Evolutionary conservation across 2,329 filamentous ascomycete species (phyloP).

Genomic region (Daldinia sp.): DNA sequence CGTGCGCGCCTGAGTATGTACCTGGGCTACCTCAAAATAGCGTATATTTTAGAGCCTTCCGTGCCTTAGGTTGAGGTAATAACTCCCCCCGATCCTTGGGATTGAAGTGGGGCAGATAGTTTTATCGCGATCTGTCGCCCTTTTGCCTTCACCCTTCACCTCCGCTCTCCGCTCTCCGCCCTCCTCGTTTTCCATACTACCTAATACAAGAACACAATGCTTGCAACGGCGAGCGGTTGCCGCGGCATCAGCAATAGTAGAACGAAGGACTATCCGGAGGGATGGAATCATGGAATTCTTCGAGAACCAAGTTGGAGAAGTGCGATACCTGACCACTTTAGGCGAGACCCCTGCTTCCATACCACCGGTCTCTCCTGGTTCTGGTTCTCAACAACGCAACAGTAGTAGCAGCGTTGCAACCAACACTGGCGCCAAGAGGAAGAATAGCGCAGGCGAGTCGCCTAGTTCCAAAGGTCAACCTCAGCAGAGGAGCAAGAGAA

Average conservation of each 20-base stretch:
- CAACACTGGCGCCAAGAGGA: conserved; percentile 40
- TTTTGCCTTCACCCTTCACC: background rate
- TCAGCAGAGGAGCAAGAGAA: conserved; percentile 65
- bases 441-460: conserved; percentile 40
- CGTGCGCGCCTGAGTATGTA: too few relatives aligned
- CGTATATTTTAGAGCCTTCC: too few relatives aligned
- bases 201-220: conserved; percentile 25
- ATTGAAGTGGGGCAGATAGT: conserved; percentile 26
- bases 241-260: conserved; percentile 6
- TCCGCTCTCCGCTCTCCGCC: conserved; percentile 5
- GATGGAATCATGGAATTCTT: conserved; percentile 46
- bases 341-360: conserved; percentile 35
- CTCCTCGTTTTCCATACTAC: conserved; percentile 2
- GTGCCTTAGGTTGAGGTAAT: too few relatives aligned
- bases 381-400: conserved; percentile 30
- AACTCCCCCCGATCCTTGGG: conserved; percentile 21
- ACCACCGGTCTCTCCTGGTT: conserved; percentile 33
- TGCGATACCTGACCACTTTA: conserved; percentile 46
- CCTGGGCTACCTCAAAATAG: too few relatives aligned
- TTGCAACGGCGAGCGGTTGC: conserved; percentile 1
- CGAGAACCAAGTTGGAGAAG: conserved; percentile 49
- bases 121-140: conserved; percentile 9
- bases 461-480: conserved; percentile 33
- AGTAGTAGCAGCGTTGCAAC: conserved; percentile 21
- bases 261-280: conserved; percentile 21